Evolutionary conservation across 345 rosid genomes (phyloP), one percentile per base, ranked within the genome.

Genomic region (Eucalyptus camaldulensis): DNA sequence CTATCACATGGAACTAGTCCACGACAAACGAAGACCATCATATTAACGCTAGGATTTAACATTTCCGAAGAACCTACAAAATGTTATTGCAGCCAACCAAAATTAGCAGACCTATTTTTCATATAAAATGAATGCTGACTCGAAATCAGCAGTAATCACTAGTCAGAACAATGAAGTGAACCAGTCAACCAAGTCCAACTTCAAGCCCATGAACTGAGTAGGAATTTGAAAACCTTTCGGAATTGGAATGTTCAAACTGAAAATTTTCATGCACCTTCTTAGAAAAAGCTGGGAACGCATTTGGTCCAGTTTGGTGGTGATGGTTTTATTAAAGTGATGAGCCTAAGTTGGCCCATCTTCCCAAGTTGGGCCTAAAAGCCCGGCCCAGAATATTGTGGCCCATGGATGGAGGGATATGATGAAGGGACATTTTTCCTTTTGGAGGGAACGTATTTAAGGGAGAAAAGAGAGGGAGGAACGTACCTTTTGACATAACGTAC

Each of bases 281-380:
- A 13, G 6, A 49, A 49, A 49, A 49, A 49, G 51, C 16, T 13
- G 16, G 51, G 51, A 49, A 49, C 0, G 0, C 1, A 0, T 49
- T 49, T 49, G 16, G 51, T 49, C 51, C 51, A 49, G 1, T 49
- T 49, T 49, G 51, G 51, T 49, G 51, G 51, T 91, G 40, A 40
- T 40, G 40, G 40, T 40, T 40, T 40, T 40, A 40, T 40, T 40
- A 40, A 40, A 40, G 40, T 40, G 40, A 40, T 5, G 40, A 5
- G 40, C 40, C 40, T 40, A 40, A 40, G 40, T 40, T 40, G 40
- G 40, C 40, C 40, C 5, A 5, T 40, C 40, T 1, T 1, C 40
- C 40, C 40, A 40, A 4, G 40, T 40, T 40, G 40, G 40, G 40
- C 40, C 40, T 40, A 40, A 40, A 40, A 40, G 40, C 40, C 40